phyloP scores from a whole-genome alignment of 768 basidiomycete genomes.

The Xerocomus potaroensis region DNA sequence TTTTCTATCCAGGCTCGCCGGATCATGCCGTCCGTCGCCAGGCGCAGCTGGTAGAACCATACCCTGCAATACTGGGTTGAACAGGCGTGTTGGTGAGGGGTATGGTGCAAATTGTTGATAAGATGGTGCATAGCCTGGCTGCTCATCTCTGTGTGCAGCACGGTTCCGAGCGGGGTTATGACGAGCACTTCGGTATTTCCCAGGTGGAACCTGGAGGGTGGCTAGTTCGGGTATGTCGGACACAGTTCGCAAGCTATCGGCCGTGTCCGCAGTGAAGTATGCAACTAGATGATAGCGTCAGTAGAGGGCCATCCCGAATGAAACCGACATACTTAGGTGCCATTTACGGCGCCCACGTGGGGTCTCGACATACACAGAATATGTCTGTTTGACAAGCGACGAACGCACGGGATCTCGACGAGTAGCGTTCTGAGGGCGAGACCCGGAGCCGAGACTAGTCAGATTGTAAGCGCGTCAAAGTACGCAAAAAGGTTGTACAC shows the following conservation, averaged over 20 bases:
- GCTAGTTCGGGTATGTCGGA: conserved; percentile 56
- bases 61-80: conserved; percentile 8
- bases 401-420: conserved; percentile 34
- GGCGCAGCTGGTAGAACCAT: neutral
- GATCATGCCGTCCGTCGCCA: neutral
- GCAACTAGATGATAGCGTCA: conserved; percentile 47
- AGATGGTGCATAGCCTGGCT: conserved; percentile 9
- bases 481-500: conserved; percentile 14
- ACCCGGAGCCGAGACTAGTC: conserved; percentile 29
- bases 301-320: neutral
- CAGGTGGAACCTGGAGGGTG: conserved; percentile 50
- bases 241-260: conserved; percentile 53
- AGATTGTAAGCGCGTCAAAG: conserved; percentile 6
- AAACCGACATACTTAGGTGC: conserved; percentile 63
- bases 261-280: conserved; percentile 66
- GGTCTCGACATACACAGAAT: conserved; percentile 72
- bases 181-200: conserved; percentile 64
- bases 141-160: conserved; percentile 27
- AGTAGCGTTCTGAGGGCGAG: conserved; percentile 22
- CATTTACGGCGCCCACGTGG: conserved; percentile 67
- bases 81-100: conserved; percentile 24
- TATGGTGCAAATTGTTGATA: conserved; percentile 31
- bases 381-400: conserved; percentile 74
- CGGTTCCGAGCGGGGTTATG: conserved; percentile 44
- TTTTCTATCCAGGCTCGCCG: conserved; percentile 13